Evolutionary conservation across 225 moss, liverwort and hornwort genomes (phyloP).

Genomic region (Bryoerythrophyllum caledonicum): DNA sequence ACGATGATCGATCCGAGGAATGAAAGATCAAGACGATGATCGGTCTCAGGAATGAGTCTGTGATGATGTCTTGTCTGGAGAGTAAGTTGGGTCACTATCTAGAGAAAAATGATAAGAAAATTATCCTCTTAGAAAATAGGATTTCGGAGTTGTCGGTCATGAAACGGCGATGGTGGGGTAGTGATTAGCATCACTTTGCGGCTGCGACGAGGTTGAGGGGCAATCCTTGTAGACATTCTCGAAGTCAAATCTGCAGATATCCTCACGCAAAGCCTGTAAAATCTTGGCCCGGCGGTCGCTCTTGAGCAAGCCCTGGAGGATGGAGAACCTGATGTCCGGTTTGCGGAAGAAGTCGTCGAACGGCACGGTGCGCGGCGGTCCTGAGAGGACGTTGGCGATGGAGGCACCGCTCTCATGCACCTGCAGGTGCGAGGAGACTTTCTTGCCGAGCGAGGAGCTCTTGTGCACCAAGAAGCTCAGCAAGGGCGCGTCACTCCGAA

Average conservation of each 20-base stretch:
- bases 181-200: not conserved
- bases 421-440: constrained; percentile 35
- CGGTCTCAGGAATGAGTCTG: too few relatives aligned
- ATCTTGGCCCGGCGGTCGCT: constrained; percentile 1
- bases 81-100: too few relatives aligned
- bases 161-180: too few relatives aligned
- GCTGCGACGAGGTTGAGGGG: not conserved
- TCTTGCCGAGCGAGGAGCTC: constrained; percentile 39
- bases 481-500: constrained; percentile 23
- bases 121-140: too few relatives aligned
- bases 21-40: too few relatives aligned
- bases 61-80: too few relatives aligned
- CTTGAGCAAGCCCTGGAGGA: constrained; percentile 35
- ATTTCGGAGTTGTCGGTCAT: too few relatives aligned
- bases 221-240: constrained; percentile 36
- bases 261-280: constrained; percentile 19
- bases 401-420: constrained; percentile 36
- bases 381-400: constrained; percentile 18
- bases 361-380: not conserved
- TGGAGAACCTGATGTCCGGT: constrained; percentile 4
- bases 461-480: constrained; percentile 39
- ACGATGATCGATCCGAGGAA: too few relatives aligned
- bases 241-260: constrained; percentile 28
- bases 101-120: too few relatives aligned
- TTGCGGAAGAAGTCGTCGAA: constrained; percentile 22